Evolutionary conservation across 1,139 yeast species (phyloP).

Genomic region (Eremothecium coryli): DNA sequence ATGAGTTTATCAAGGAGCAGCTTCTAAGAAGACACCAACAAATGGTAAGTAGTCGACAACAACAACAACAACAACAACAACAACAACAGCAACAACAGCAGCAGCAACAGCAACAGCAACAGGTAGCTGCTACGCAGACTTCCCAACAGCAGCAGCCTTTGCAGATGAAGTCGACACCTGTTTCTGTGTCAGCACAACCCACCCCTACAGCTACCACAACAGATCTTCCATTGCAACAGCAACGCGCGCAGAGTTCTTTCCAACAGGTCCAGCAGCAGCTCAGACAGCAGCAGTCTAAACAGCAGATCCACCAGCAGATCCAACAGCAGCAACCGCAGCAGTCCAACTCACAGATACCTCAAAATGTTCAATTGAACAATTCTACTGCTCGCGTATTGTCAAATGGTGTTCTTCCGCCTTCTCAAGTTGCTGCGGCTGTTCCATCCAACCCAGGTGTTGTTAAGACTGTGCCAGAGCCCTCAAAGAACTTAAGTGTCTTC

Average conservation of each 20-base stretch:
- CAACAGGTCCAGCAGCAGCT: conserved; percentile 22
- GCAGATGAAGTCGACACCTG: neutral
- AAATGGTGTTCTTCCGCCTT: neutral
- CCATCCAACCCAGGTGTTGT: conserved; percentile 1
- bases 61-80: conserved; percentile 24
- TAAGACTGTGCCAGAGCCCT: neutral
- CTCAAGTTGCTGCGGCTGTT: conserved; percentile 1
- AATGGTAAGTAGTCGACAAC: conserved; percentile 21
- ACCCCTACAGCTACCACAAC: conserved; percentile 5
- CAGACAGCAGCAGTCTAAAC: conserved; percentile 11
- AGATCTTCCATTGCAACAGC: conserved; percentile 13
- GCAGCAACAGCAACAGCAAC: conserved; percentile 22
- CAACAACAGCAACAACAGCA: conserved; percentile 29
- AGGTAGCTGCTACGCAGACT: conserved; percentile 4
- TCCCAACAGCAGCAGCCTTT: conserved; percentile 14
- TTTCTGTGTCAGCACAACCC: conserved; percentile 9
- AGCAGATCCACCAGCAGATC: conserved; percentile 12
- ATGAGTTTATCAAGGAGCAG: conserved; percentile 59
- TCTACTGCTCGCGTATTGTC: neutral
- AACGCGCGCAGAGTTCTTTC: conserved; percentile 20
- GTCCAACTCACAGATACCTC: conserved; percentile 4
- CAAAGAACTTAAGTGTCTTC: neutral
- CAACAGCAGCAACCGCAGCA: conserved; percentile 10
- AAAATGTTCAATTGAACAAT: neutral
- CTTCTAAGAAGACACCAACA: conserved; percentile 35